These are phyloP conservation scores for Aurinia saxatilis DNA, from an alignment of 345 rosid species.

Conservation along the genomic window DNA sequence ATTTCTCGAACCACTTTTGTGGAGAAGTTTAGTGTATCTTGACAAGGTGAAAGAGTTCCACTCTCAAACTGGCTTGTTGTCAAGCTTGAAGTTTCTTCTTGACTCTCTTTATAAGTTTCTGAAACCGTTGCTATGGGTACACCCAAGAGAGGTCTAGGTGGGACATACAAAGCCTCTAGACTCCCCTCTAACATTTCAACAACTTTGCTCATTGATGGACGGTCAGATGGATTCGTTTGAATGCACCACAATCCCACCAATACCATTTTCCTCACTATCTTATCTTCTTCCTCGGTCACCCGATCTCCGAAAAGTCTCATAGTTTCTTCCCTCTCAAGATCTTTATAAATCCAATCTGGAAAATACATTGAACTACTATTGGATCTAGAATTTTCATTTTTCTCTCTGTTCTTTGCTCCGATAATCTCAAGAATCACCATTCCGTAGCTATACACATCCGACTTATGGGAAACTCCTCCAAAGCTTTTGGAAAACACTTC, in stretches of 20 bases:
- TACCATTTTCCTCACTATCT: slow-evolving; percentile 16
- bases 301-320: neutral
- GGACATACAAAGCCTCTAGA: neutral
- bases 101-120: neutral
- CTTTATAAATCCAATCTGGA: neutral
- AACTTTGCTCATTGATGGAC: slow-evolving; percentile 27
- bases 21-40: too few species aligned
- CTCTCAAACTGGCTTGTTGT: neutral
- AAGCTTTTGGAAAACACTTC: slow-evolving; percentile 21
- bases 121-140: neutral
- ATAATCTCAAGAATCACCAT: slow-evolving; percentile 36
- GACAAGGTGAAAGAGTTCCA: too few species aligned
- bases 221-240: slow-evolving; percentile 27
- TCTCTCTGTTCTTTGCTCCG: slow-evolving; percentile 9
- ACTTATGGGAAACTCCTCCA: slow-evolving; percentile 30
- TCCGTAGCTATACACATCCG: slow-evolving; percentile 39
- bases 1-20: too few species aligned
- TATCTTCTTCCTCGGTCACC: neutral
- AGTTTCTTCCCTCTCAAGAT: neutral
- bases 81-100: neutral
- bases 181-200: slow-evolving; percentile 20
- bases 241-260: slow-evolving; percentile 33
- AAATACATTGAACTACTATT: neutral
- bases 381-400: neutral
- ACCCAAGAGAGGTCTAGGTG: neutral